Base-by-base conservation (phyloP, 306 rosid species). In the Prunus campanulata region DNA sequence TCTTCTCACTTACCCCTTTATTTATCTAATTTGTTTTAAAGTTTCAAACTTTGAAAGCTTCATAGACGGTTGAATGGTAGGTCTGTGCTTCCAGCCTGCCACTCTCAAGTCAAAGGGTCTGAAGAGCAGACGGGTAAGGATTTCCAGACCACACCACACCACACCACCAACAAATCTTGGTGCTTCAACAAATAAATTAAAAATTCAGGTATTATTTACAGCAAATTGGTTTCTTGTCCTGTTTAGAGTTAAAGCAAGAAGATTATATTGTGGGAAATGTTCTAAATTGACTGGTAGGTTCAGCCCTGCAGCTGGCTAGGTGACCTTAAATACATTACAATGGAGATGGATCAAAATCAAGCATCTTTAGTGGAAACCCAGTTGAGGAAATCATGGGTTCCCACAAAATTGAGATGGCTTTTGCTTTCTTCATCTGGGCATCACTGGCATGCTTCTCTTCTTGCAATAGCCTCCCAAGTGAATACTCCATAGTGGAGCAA, bases 261-360 rank as follows among this genome's bases (percentile, higher is more conserved):
- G 19, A 5, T 11, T 35, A 19, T 72, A 12, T 42, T 1, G 29
- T 2, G 11, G 11, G 55, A 56, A 79, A 5, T 3, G 61, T 30
- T 29, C 18, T 75, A 22, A 15, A 75, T 77, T 85, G 97, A 91
- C 91, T 78, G 90, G 86, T 83, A 84, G 97, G 87, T 83, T 69
- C 70, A 76, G 67, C n/a, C 49, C 19, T 11, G 68, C 42, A 14
- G 56, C 44, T 57, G 35, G 78, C 51, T 22, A 63, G 22, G 48
- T 59, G 2, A 62, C 32, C 71, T 70, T 89, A 86, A 83, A 89
- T 81, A 77, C 72, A 27, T 39, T 42, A 46, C 50, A 13, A 54
- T 47, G 54, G 13, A 22, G 70, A 32, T 55, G 71, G 79, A 75
- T 55, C 70, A 81, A 65, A 29, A 7, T 62, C 62, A 66, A 68